These are phyloP conservation scores for Acanthamoeba royreba DNA, from an alignment of 208 protist species.

Conservation along the genomic window DNA sequence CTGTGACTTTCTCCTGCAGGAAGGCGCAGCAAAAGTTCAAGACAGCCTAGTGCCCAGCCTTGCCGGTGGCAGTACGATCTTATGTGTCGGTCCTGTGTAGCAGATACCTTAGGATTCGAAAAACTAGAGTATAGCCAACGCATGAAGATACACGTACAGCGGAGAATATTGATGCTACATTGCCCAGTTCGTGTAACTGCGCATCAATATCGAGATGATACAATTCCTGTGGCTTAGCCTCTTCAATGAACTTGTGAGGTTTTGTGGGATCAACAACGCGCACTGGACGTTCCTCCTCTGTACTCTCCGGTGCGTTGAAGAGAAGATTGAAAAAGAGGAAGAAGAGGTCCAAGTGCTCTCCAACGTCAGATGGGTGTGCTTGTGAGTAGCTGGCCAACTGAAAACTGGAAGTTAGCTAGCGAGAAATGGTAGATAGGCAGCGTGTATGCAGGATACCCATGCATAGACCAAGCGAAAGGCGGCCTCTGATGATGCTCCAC, in stretches of 20 bases:
- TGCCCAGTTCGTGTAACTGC: neutral
- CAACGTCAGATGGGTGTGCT: neutral
- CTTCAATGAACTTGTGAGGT: neutral
- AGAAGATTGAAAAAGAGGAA: constrained; percentile 15
- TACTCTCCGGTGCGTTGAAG: neutral
- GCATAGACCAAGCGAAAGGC: neutral
- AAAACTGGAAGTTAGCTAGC: too few relatives aligned
- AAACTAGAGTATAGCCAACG: neutral
- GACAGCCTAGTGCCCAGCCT: neutral
- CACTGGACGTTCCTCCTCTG: neutral
- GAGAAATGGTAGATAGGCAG: neutral
- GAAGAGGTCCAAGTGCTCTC: neutral
- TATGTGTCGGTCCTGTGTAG: neutral
- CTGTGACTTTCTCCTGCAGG: neutral
- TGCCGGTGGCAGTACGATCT: constrained; percentile 3
- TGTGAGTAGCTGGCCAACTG: constrained; percentile 35
- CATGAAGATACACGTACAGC: neutral
- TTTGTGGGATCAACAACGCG: neutral
- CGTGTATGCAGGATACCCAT: neutral
- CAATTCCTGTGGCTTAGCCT: neutral
- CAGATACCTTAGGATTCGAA: neutral
- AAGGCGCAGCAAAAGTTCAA: neutral
- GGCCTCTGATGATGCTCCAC: neutral
- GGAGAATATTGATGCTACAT: neutral
- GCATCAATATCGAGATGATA: neutral